Evolutionary conservation across 352 stramenopile genomes (phyloP).

Genomic region (Phytophthora lateralis): DNA sequence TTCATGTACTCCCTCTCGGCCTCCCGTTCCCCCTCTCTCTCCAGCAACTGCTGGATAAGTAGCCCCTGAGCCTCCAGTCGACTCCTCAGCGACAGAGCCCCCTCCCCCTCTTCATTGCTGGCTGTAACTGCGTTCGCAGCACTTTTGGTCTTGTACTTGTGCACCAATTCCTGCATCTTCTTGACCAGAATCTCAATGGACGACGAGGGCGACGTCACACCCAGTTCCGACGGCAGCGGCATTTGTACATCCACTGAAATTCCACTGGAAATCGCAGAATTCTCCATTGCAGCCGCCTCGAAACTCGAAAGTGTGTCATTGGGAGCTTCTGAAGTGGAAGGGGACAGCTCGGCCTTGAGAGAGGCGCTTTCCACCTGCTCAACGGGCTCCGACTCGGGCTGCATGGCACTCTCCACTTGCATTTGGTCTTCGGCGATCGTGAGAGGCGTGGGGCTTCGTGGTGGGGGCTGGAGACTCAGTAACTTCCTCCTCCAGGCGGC

Average conservation of each 20-base stretch:
- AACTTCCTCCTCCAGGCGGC: neutral
- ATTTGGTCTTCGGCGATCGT: neutral
- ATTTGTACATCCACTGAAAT: conserved; percentile 2
- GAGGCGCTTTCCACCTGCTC: conserved; percentile 1
- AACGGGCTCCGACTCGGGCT: conserved; percentile 21
- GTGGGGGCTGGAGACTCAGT: neutral
- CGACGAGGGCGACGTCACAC: conserved; percentile 23
- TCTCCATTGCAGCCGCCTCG: neutral
- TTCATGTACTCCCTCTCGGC: conserved; percentile 59
- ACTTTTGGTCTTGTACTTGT: conserved; percentile 37
- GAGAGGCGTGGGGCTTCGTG: too few species aligned
- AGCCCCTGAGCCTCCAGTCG: conserved; percentile 39
- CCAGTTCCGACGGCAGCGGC: neutral
- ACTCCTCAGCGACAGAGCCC: conserved; percentile 27
- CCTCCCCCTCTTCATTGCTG: neutral
- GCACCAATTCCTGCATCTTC: conserved; percentile 64
- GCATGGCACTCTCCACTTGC: conserved; percentile 1
- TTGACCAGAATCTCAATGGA: conserved; percentile 55
- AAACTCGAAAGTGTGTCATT: too few species aligned
- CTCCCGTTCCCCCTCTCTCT: conserved; percentile 40
- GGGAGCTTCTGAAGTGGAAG: too few species aligned
- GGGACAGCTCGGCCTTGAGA: neutral
- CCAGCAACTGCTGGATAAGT: conserved; percentile 33
- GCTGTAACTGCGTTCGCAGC: neutral
- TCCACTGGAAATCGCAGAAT: neutral